Evolutionary conservation across 108 stramenopile species (phyloP).

Genomic region (Cyclotella sp.): DNA sequence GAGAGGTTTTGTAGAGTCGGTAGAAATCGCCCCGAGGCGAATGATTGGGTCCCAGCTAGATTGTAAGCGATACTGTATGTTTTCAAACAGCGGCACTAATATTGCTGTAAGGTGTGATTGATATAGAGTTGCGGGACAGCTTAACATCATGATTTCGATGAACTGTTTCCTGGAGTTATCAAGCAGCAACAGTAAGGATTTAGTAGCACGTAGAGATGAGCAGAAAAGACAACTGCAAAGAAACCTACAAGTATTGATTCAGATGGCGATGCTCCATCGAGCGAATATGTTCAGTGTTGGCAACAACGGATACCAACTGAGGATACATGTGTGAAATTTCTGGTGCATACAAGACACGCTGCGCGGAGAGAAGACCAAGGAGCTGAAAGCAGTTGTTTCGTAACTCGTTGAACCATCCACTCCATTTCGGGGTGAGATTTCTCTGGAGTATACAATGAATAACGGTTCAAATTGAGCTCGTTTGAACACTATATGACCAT

Average conservation of each 20-base stretch:
- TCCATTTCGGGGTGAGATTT: constrained; percentile 88
- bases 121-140: constrained; percentile 84
- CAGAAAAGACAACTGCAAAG: background rate
- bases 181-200: background rate
- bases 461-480: background rate
- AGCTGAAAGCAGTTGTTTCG: constrained; percentile 83
- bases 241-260: constrained; percentile 76
- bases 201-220: background rate
- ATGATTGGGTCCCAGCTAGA: constrained; percentile 75
- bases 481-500: background rate
- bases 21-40: constrained; percentile 15
- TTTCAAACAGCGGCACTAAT: constrained; percentile 77
- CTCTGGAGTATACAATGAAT: constrained; percentile 6
- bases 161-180: constrained; percentile 71
- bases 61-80: constrained; percentile 77
- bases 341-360: constrained; percentile 80
- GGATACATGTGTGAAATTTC: constrained; percentile 73
- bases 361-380: constrained; percentile 74
- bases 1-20: constrained; percentile 64
- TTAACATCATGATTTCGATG: constrained; percentile 74
- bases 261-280: constrained; percentile 91
- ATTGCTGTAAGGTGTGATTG: constrained; percentile 81
- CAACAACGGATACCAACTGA: constrained; percentile 67
- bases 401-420: constrained; percentile 90
- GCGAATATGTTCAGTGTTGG: constrained; percentile 67